Base-by-base conservation (phyloP, 768 basidiomycete genomes). In the Russula vinacea region DNA sequence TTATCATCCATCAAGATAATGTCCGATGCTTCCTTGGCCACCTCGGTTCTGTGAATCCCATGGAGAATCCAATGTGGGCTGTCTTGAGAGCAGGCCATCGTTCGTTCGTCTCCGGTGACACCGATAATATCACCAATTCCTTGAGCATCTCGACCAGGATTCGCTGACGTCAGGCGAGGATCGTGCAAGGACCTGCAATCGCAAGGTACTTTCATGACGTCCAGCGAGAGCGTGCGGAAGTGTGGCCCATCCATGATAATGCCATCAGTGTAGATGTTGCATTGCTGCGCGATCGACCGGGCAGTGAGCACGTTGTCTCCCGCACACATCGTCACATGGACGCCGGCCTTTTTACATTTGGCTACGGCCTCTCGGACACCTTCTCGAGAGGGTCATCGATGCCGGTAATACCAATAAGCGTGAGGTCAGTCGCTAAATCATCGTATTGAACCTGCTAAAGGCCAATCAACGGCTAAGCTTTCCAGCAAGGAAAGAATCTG, bases 51-150 rank as follows among this genome's bases (percentile, higher is more conserved):
- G 94, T 87, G 68, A 94, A 88, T 68, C 92, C 92, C 93, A 95
- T 95, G 5, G 92, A 94, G 78, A 98, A 98, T 33, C 97, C 96
- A 35, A 99, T 94, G 70, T 98, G 81, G 29, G 97, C 96, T 1
- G 90, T 90, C 78, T 95, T 97, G 66, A 98, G 83, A 8, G 95
- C 95, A 33, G 94, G 95, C 0, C 96, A 72, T 99, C 97, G 75
- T 99, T 98, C 4, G 95, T 97, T 96, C 97, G 67, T 98, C 97
- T 51, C 97, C 97, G 32, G 97, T 98, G 49, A 98, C 96, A 64
- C 93, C 93, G 29, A 95, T 92, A 64, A 94, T 87, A 74, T 96
- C 92, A 14, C 94, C 94, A 56, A 82, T 24, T 79, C 78, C 73
- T 92, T 92, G 53, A 98, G 82, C 22, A 87, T 93, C 73, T 92